Evolutionary conservation across 345 rosid species (phyloP).

Genomic region (Eucalyptus microcorys): DNA sequence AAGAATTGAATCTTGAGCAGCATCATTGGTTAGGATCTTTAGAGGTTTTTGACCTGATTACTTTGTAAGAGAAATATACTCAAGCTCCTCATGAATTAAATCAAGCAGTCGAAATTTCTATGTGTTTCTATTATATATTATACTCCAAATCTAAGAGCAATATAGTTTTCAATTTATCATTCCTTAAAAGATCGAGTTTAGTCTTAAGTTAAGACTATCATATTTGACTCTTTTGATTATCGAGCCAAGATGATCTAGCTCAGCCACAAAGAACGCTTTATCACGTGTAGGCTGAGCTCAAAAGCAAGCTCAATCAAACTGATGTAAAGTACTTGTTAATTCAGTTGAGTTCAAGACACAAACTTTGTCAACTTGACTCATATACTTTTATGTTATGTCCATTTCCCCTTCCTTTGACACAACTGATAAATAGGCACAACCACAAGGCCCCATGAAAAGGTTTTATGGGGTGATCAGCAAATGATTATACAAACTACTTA

Average conservation of each 20-base stretch:
- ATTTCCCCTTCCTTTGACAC: background rate
- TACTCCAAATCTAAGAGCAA: background rate
- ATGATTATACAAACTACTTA: background rate
- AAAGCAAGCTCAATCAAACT: background rate
- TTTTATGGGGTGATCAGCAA: background rate
- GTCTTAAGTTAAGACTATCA: background rate
- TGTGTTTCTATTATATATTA: background rate
- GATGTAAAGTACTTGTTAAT: background rate
- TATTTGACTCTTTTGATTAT: background rate
- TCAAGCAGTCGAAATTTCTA: background rate
- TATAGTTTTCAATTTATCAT: background rate
- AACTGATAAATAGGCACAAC: background rate
- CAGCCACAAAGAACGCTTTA: background rate
- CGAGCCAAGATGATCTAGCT: background rate
- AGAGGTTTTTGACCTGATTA: background rate
- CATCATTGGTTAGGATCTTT: background rate
- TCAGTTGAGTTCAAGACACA: background rate
- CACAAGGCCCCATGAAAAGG: background rate
- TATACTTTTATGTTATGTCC: background rate
- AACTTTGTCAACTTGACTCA: background rate
- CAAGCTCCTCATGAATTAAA: background rate
- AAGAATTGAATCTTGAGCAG: background rate
- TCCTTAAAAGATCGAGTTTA: background rate
- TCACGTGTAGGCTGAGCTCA: background rate
- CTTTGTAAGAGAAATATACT: background rate